Evolutionary conservation across 495 filamentous ascomycete species (phyloP).

Genomic region (Talaromyces wortmannii): DNA sequence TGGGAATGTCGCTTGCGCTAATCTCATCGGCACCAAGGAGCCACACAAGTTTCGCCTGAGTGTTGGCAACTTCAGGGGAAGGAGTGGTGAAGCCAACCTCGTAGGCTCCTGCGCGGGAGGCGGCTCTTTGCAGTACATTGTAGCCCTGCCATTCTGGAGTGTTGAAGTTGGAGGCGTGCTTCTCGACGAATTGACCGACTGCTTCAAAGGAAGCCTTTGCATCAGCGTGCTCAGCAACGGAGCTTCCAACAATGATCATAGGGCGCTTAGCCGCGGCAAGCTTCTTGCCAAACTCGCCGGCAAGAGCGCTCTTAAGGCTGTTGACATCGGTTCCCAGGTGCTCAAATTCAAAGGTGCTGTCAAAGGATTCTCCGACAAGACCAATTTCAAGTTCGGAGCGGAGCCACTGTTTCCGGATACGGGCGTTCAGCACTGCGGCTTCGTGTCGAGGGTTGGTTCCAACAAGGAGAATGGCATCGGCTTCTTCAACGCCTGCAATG

Average conservation of each 20-base stretch:
- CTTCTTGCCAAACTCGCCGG: slow-evolving; percentile 87
- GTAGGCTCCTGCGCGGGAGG: slow-evolving; percentile 86
- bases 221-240: slow-evolving; percentile 81
- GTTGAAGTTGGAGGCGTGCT: slow-evolving; percentile 79
- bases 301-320: slow-evolving; percentile 73
- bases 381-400: slow-evolving; percentile 91
- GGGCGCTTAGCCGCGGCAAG: slow-evolving; percentile 80
- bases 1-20: slow-evolving; percentile 70
- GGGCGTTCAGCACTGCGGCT: slow-evolving; percentile 88
- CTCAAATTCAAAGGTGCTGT: slow-evolving; percentile 89
- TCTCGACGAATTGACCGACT: slow-evolving; percentile 83
- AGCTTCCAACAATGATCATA: slow-evolving; percentile 93
- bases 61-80: slow-evolving; percentile 67
- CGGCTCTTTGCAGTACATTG: slow-evolving; percentile 89
- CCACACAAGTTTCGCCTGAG: slow-evolving; percentile 90
- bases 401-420: slow-evolving; percentile 96
- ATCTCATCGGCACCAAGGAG: slow-evolving; percentile 95
- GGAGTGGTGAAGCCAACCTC: slow-evolving; percentile 90
- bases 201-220: slow-evolving; percentile 88
- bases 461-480: slow-evolving; percentile 84
- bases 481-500: slow-evolving; percentile 87
- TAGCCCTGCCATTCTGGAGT: slow-evolving; percentile 95
- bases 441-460: slow-evolving; percentile 94
- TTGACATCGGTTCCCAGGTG: slow-evolving; percentile 73
- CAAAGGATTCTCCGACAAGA: slow-evolving; percentile 83